Evolutionary conservation across 805 yeast species (phyloP).

Genomic region (Yarrowia sp.): DNA sequence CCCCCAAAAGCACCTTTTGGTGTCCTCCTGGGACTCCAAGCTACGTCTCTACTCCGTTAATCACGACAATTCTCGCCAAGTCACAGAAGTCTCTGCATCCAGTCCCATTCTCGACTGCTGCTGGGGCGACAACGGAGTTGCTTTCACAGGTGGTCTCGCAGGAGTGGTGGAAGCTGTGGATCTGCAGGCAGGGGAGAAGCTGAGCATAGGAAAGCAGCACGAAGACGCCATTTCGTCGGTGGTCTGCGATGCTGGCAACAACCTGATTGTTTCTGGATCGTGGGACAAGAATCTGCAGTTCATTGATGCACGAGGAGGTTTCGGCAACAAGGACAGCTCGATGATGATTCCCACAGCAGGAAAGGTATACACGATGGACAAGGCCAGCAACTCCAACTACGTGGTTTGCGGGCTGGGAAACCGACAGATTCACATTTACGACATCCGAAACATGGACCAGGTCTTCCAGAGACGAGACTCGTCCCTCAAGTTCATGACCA

Average conservation of each 20-base stretch:
- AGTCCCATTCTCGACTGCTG: conserved; percentile 39
- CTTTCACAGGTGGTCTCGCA: conserved; percentile 52
- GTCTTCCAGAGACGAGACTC: conserved; percentile 57
- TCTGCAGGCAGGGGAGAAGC: conserved; percentile 44
- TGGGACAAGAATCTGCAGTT: conserved; percentile 57
- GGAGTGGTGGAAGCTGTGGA: conserved; percentile 56
- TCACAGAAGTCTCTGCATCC: conserved; percentile 33
- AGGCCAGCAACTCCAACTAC: conserved; percentile 40
- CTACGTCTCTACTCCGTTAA: conserved; percentile 46
- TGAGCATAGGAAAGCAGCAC: conserved; percentile 40
- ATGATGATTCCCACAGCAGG: conserved; percentile 40
- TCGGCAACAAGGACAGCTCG: conserved; percentile 16
- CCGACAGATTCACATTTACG: conserved; percentile 57
- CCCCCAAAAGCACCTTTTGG: conserved; percentile 45
- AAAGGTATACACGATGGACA: conserved; percentile 65
- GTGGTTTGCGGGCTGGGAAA: conserved; percentile 56
- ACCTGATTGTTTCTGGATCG: conserved; percentile 52
- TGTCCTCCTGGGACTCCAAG: conserved; percentile 59
- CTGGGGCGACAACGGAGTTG: conserved; percentile 35
- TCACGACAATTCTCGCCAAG: conserved; percentile 27
- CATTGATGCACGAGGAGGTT: conserved; percentile 45
- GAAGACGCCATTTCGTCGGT: conserved; percentile 44
- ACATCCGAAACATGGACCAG: conserved; percentile 45
- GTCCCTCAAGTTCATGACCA: conserved; percentile 65
- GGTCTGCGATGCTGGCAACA: conserved; percentile 35